Conservation (phyloP, 1,139 yeast genomes). For the Suhomyces bolitotheri region DNA sequence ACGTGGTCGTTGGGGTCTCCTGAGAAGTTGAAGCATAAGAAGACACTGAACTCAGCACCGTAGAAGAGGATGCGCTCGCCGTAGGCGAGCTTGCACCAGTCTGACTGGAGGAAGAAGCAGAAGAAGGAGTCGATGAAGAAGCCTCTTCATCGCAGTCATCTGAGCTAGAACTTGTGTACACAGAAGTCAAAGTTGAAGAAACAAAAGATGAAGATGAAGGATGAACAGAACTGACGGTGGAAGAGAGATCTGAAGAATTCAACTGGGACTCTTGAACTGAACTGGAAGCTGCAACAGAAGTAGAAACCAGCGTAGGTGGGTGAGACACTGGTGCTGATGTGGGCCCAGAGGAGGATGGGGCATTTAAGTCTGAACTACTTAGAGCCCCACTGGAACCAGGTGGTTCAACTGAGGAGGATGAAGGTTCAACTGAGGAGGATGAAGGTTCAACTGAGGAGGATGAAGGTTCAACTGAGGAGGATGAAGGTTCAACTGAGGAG, state of each 20-base stretch:
- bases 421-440: background rate
- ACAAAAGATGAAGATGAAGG: background rate
- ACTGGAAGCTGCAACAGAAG: background rate
- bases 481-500: background rate
- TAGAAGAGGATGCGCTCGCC: no score
- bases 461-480: no score
- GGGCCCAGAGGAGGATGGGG: no score
- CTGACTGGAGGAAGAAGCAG: no score
- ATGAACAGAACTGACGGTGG: background rate
- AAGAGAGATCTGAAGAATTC: background rate
- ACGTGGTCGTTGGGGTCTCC: no score
- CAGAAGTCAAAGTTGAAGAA: constrained; percentile 1
- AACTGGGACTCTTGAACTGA: background rate
- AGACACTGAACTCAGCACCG: no score
- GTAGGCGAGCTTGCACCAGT: no score
- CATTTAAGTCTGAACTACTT: no score
- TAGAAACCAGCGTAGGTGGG: background rate
- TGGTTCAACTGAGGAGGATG: background rate
- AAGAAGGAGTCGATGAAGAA: no score
- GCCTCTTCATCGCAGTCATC: background rate
- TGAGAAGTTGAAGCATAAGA: no score
- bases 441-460: background rate
- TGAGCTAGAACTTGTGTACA: background rate
- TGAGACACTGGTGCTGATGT: background rate
- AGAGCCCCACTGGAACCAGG: background rate